Evolutionary conservation across 1,284 basidiomycete species (phyloP).

Genomic region (Porodaedalea pini): DNA sequence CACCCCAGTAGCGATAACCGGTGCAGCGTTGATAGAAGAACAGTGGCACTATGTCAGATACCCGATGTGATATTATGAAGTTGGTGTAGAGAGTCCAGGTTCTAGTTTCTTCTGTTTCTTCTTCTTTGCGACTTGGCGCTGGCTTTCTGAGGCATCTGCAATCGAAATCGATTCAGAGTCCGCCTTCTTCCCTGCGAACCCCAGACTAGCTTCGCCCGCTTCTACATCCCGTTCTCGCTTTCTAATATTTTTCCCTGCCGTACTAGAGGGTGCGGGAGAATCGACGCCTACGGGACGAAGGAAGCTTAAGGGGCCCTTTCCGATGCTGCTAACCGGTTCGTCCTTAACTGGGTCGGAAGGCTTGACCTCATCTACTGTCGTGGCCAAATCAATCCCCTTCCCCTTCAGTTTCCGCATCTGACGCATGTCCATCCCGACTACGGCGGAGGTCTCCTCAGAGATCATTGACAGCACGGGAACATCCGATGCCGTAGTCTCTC

Average conservation of each 20-base stretch:
- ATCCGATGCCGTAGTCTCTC: neutral
- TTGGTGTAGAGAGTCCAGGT: neutral
- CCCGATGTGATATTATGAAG: neutral
- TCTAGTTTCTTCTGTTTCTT: slow-evolving; percentile 12
- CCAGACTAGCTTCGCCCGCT: neutral
- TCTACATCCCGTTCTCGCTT: slow-evolving; percentile 9
- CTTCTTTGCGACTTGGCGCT: slow-evolving; percentile 6
- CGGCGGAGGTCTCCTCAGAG: slow-evolving; percentile 5
- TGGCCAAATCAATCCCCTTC: neutral
- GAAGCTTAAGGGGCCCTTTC: slow-evolving; percentile 12
- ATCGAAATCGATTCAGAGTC: neutral
- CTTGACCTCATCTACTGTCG: neutral
- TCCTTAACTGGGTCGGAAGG: neutral
- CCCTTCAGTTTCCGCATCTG: slow-evolving; percentile 6
- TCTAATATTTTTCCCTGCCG: neutral
- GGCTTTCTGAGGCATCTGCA: neutral
- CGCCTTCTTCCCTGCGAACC: neutral
- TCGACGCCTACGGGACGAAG: slow-evolving; percentile 19
- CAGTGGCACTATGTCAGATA: neutral
- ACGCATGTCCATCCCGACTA: slow-evolving; percentile 18
- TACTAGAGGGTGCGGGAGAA: slow-evolving; percentile 4
- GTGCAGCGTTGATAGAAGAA: neutral
- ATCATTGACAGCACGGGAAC: slow-evolving; percentile 19
- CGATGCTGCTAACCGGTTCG: neutral
- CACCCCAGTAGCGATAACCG: no score